Base-by-base conservation (phyloP, 2,329 filamentous ascomycete species). In the Reticulascus tulasneorum region DNA sequence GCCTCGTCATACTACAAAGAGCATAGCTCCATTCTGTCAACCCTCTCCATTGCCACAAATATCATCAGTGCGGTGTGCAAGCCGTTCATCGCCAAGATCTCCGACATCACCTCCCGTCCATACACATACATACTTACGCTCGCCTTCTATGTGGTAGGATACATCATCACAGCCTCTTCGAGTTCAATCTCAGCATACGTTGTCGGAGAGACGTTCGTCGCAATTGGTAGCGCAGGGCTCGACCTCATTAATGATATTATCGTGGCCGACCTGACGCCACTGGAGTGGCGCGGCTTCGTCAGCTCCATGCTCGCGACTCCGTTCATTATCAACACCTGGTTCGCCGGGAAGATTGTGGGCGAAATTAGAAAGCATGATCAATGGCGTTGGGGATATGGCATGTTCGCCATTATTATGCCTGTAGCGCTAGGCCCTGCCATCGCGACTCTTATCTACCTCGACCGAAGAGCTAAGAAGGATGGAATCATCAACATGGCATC, bases 301-400 rank as follows among this genome's bases (percentile, higher is more conserved):
- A 35, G 73, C 63, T 56, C 70, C 55, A 7, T 77, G 60, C 28
- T 56, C 63, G 51, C 72, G 66, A 35, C 74, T 7, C 77, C 77
- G 1, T 80, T 78, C 55, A 62, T 82, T 46, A 73, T 78, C 56
- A 82, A 81, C 57, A 77, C 78, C 2, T 83, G 79, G 79, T 67
- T 81, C 5, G 73, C 71, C 41, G 78, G 78, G 16, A 66, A 81
- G 47, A 58, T 83, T 21, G 64, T 73, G 5, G 42, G 49, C 3
- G 63, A 70, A 0, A 62, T 78, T 12, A 48, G 49, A 12, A 44
- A 51, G 1, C 42, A 47, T 10, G 35, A 44, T 11, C 45, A 52
- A 11, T 56, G 50, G 51, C 44, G 53, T 20, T 56, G 52, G 49
- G 75, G 75, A 7, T 74, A 75, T 41, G 75, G 69, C 12, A 74